Evolutionary conservation across 345 rosid genomes (phyloP).

Genomic region (Leavenworthia alabamica): DNA sequence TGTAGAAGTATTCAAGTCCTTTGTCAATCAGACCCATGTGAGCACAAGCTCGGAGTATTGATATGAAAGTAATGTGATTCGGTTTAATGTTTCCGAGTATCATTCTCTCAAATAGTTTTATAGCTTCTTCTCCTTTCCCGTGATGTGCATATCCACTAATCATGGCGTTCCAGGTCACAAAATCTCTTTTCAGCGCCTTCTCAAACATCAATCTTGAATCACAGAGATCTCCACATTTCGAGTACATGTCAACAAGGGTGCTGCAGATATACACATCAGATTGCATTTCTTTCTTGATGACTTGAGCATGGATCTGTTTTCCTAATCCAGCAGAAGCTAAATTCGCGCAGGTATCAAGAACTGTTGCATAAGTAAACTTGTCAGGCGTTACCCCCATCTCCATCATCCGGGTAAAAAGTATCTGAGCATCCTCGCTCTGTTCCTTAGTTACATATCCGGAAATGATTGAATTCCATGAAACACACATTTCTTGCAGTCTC

Average conservation of each 20-base stretch:
- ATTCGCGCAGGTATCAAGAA: constrained; percentile 85
- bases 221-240: constrained; percentile 79
- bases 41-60: constrained; percentile 90
- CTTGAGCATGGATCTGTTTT: constrained; percentile 78
- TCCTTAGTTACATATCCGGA: constrained; percentile 64
- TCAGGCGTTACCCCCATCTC: constrained; percentile 60
- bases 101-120: constrained; percentile 59
- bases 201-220: constrained; percentile 67
- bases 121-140: constrained; percentile 74
- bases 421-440: constrained; percentile 80
- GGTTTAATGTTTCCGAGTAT: constrained; percentile 46
- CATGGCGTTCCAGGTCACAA: constrained; percentile 93
- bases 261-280: constrained; percentile 72
- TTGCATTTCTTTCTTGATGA: constrained; percentile 65
- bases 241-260: constrained; percentile 93
- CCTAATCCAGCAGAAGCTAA: constrained; percentile 73
- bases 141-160: constrained; percentile 83
- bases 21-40: constrained; percentile 62
- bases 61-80: constrained; percentile 75
- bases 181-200: constrained; percentile 56
- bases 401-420: constrained; percentile 57
- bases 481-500: constrained; percentile 45
- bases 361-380: constrained; percentile 73
- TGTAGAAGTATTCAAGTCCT: constrained; percentile 57
- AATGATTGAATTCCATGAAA: constrained; percentile 60